Base-by-base conservation (phyloP, 306 rosid species). In the Trichosanthes cucumerina region DNA sequence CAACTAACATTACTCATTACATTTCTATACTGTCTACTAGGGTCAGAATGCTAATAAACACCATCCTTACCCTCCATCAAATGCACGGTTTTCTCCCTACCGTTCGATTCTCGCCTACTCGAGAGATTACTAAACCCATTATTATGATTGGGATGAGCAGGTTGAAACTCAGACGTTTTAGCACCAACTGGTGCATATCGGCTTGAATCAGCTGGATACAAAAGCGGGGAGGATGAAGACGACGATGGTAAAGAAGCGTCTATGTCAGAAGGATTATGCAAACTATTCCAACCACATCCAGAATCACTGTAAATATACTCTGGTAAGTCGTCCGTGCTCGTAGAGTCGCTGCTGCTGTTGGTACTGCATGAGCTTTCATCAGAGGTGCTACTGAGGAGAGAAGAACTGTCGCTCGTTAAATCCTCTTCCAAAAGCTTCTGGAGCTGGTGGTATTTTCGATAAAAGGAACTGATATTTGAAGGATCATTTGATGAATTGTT, bases 351-450 rank as follows among this genome's bases (percentile, higher is more conserved):
- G 74, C 93, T 88, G 83, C 94, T 92, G 52, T 88, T 91, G 0
- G 96, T 92, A 60, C 99, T 87, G 77, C 86, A 88, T 70, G 97
- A 95, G 76, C 96, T 91, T 91, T 85, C 97, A 33, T 95, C 96
- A 0, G 97, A 95, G 78, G 80, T 86, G 82, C 73, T 81, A 86
- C 97, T 90, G 82, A 91, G 31, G 47, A 92, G 92, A 47, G 99
- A 95, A 73, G 97, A 88, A 81, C 79, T 91, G 78, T 95, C 99
- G 70, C 99, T 95, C 18, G 91, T 88, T 9, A 94, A 91, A 83
- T 92, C 97, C 58, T 92, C 92, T 82, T 89, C 92, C 38, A 88
- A 71, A 82, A 85, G 83, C 86, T 84, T 85, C 80, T 56, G 89
- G 82, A 88, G 64, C 46, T 47, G 91, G 50, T 83, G 87, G 74